These are phyloP conservation scores for Cutaneotrichosporon sp. DNA, from an alignment of 1,284 basidiomycete genomes.

Conservation along the genomic window DNA sequence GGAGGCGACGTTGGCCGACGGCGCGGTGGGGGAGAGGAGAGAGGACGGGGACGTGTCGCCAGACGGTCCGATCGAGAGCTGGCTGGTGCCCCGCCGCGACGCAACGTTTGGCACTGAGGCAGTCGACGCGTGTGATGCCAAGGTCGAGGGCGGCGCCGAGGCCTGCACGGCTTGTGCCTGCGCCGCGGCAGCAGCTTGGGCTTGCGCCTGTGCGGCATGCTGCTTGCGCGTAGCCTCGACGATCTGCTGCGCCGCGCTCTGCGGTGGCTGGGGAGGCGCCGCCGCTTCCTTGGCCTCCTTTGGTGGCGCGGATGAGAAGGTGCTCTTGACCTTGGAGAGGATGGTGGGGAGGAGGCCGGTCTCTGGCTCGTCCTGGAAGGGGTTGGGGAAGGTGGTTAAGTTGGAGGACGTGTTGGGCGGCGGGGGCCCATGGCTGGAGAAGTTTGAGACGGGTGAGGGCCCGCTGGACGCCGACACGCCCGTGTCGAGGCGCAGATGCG, in stretches of 20 bases:
- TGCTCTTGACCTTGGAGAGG: conserved; percentile 52
- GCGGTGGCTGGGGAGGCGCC: conserved; percentile 10
- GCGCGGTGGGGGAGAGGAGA: not conserved
- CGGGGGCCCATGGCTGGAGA: conserved; percentile 41
- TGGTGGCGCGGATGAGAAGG: conserved; percentile 29
- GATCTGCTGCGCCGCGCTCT: conserved; percentile 48
- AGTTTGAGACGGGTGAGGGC: conserved; percentile 12
- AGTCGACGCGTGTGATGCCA: not conserved
- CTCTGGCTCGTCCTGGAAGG: conserved; percentile 52
- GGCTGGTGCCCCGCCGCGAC: not conserved
- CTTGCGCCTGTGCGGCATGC: conserved; percentile 7
- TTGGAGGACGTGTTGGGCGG: conserved; percentile 46
- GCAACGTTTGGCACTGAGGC: not conserved
- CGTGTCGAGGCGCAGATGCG: conserved; percentile 17
- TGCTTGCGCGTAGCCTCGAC: conserved; percentile 38
- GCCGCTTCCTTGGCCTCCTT: conserved; percentile 7
- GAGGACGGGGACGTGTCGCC: conserved; percentile 2
- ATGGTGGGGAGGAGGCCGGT: conserved; percentile 49
- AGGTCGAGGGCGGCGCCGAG: not conserved
- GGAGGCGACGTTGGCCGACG: too few species aligned
- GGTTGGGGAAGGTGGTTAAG: conserved; percentile 52
- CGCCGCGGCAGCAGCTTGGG: not conserved
- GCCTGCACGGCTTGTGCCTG: not conserved
- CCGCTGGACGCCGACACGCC: conserved; percentile 7
- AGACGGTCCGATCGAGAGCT: conserved; percentile 6